Conservation (phyloP, 495 filamentous ascomycete species). For the Lasiosphaeria ovina region DNA sequence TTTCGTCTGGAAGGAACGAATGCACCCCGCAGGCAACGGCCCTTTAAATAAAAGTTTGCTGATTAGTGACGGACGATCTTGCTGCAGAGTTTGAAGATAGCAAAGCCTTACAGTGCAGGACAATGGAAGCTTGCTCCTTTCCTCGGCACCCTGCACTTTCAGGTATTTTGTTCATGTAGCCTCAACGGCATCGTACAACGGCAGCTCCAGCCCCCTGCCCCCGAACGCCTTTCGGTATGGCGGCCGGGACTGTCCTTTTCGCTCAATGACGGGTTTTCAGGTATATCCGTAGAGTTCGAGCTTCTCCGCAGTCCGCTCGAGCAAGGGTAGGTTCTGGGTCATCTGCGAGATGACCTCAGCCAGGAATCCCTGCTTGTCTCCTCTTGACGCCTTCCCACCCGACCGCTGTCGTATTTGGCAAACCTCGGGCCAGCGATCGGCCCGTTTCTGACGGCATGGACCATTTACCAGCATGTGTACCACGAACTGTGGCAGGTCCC, state of each 20-base stretch:
- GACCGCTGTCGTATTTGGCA: background rate
- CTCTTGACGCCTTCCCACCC: background rate
- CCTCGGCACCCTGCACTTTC: background rate
- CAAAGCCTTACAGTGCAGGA: background rate
- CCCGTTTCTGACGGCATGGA: background rate
- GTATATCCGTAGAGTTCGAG: background rate
- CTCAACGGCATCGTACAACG: background rate
- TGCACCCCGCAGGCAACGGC: background rate
- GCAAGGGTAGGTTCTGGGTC: background rate
- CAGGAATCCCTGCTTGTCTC: slow-evolving; percentile 4
- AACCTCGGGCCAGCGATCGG: background rate
- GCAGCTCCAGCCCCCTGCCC: background rate
- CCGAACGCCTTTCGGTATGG: background rate
- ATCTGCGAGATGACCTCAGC: slow-evolving; percentile 20
- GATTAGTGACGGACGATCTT: background rate
- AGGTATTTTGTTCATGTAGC: background rate
- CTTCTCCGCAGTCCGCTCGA: slow-evolving; percentile 1
- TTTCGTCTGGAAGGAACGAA: background rate
- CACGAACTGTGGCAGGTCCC: background rate
- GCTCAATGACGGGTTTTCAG: background rate
- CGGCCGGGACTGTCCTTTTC: slow-evolving; percentile 1
- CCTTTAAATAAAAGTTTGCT: background rate
- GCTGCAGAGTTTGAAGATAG: background rate
- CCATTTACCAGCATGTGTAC: background rate
- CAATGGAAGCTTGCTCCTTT: background rate